Evolutionary conservation across 352 stramenopile species (phyloP), one percentile per base, ranked within the genome.

Genomic region (Pythium aristosporum): DNA sequence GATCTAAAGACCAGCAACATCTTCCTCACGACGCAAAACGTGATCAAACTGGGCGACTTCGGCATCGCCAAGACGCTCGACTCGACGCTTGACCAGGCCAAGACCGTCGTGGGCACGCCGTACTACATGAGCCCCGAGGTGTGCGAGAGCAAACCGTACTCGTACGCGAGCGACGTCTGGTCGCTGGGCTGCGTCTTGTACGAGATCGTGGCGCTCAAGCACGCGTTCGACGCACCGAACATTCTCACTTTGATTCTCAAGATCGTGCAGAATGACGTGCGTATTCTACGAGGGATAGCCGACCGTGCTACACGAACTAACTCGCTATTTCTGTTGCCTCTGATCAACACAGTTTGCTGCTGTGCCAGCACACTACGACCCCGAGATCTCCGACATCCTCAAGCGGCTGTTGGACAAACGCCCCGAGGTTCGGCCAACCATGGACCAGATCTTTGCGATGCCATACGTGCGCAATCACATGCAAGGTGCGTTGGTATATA

Each of bases 1-100:
- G 94, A 98, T 65, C 79, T 98, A 46, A 98, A 98, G 73, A 96
- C 94, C 28, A 96, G 95, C 69, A 98, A 98, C 74, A 87, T 96
- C 53, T 96, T 96, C 67, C 58, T 96, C 15, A 93, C 86, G 39
- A 88, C 65, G 0, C 72, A 89, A 41, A 91, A 96, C 55, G 79
- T 92, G 18, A 85, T 97, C 46, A 97, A 98, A 43, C 74, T 98
- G 20, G 94, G 93, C 18, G 94, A 98, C 66, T 96, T 98, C 56
- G 94, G 93, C 61, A 98, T 98, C 68, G 91, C 89, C 46, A 88
- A 89, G 72, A 91, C 85, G 48, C 68, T 94, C 41, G 77, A 92
- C 57, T 91, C 85, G 20, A 94, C 83, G 9, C 72, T 92, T 52
- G 83, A 93, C 66, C 83, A 97, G 49, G 92, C 92, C 11, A 82